phyloP scores from a whole-genome alignment of 2,329 filamentous ascomycete genomes.

The Sphaceloma murrayae region DNA sequence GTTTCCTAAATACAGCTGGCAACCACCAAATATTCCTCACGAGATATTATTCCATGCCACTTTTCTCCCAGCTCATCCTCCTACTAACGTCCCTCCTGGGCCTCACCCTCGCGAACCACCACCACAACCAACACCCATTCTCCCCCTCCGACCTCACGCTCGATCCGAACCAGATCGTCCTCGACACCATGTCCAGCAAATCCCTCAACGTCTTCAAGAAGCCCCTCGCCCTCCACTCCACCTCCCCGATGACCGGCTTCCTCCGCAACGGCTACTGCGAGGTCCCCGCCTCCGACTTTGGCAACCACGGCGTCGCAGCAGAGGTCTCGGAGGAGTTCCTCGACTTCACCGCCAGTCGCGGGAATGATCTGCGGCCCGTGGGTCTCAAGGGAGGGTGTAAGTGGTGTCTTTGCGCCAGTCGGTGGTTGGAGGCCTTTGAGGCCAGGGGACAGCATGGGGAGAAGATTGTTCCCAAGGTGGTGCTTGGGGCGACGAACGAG shows the following conservation, averaged over 20 bases:
- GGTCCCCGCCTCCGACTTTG: slow-evolving; percentile 44
- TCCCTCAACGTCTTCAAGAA: slow-evolving; percentile 44
- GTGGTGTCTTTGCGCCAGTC: slow-evolving; percentile 52
- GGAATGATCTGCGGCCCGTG: slow-evolving; percentile 48
- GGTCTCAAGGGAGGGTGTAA: slow-evolving; percentile 51
- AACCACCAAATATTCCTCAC: background rate
- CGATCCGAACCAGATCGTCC: slow-evolving; percentile 6
- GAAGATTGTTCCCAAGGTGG: slow-evolving; percentile 40
- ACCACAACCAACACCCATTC: slow-evolving; percentile 15
- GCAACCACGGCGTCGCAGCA: slow-evolving; percentile 52
- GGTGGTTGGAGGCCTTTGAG: slow-evolving; percentile 48
- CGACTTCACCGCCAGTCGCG: slow-evolving; percentile 48
- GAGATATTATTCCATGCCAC: slow-evolving; percentile 1
- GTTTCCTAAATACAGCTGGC: background rate
- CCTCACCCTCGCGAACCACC: slow-evolving; percentile 7
- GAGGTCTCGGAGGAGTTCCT: slow-evolving; percentile 53
- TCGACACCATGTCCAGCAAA: slow-evolving; percentile 9
- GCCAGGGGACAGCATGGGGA: slow-evolving; percentile 39
- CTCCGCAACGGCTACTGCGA: slow-evolving; percentile 54
- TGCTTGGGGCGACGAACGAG: slow-evolving; percentile 45
- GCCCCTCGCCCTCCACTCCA: slow-evolving; percentile 49
- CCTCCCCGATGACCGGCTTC: slow-evolving; percentile 51
- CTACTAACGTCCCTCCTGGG: background rate
- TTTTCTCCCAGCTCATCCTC: background rate
- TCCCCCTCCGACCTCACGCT: background rate